Evolutionary conservation across 2,329 filamentous ascomycete species (phyloP).

Genomic region (Acrocalymma vagum): DNA sequence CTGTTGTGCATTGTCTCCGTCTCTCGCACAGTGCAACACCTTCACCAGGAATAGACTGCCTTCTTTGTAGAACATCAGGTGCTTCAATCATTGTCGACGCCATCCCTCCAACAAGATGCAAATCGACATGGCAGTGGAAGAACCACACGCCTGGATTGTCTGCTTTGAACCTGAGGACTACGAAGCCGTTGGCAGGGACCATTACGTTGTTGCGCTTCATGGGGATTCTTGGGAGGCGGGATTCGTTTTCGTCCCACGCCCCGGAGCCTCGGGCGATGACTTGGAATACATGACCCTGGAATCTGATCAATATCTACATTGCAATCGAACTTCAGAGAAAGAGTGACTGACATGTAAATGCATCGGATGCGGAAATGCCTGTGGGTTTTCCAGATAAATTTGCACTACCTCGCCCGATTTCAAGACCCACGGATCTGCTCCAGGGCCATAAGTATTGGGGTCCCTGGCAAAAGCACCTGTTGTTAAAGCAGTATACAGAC

Average conservation of each 20-base stretch:
- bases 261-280: conserved; percentile 53
- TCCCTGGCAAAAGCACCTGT: conserved; percentile 60
- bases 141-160: conserved; percentile 51
- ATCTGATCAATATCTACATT: background rate
- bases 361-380: conserved; percentile 54
- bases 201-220: conserved; percentile 52
- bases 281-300: conserved; percentile 56
- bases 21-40: conserved; percentile 22
- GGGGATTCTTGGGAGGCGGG: conserved; percentile 47
- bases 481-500: conserved; percentile 77
- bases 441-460: conserved; percentile 58
- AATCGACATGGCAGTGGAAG: conserved; percentile 45
- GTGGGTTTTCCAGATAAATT: conserved; percentile 47
- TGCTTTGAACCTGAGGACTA: conserved; percentile 49
- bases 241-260: conserved; percentile 50
- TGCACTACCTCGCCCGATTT: conserved; percentile 43
- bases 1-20: conserved; percentile 9
- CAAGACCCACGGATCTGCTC: conserved; percentile 55
- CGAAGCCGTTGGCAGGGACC: conserved; percentile 50
- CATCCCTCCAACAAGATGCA: conserved; percentile 43
- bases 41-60: conserved; percentile 18
- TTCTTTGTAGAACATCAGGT: conserved; percentile 25
- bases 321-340: background rate
- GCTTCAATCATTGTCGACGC: conserved; percentile 36
- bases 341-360: conserved; percentile 35